Conservation (phyloP, 140 eudicot genomes). For the Ambrosia hybrid region DNA sequence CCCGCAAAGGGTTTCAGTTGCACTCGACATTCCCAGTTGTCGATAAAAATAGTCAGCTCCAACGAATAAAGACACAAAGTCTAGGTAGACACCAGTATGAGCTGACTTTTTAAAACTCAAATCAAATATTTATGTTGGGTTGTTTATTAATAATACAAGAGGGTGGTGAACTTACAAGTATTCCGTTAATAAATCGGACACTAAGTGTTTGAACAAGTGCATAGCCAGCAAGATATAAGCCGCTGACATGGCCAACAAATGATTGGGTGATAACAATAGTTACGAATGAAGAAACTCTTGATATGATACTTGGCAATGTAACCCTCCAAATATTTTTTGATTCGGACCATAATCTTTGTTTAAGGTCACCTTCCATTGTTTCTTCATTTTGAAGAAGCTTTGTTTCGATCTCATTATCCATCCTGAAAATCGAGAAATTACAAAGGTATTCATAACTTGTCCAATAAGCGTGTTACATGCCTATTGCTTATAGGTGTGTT, state of each 20-base stretch:
- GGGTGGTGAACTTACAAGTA: slow-evolving; percentile 40
- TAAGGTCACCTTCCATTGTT: slow-evolving; percentile 32
- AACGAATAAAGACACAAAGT: too few relatives aligned
- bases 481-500: too few relatives aligned
- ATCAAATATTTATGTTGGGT: too few relatives aligned
- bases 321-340: slow-evolving; percentile 59
- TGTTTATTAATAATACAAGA: too few relatives aligned
- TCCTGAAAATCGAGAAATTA: too few relatives aligned
- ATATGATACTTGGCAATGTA: slow-evolving; percentile 47
- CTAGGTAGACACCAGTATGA: too few relatives aligned
- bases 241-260: too few relatives aligned
- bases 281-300: slow-evolving; percentile 50
- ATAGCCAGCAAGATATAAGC: too few relatives aligned
- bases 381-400: neutral
- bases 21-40: slow-evolving; percentile 64
- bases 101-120: too few relatives aligned
- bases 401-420: too few relatives aligned
- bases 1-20: slow-evolving; percentile 62
- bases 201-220: slow-evolving; percentile 28
- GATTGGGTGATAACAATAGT: slow-evolving; percentile 24
- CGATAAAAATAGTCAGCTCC: neutral
- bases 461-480: too few relatives aligned
- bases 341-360: slow-evolving; percentile 42
- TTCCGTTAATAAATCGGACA: slow-evolving; percentile 52
- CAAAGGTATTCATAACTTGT: too few relatives aligned